Base-by-base conservation (phyloP, 2,329 filamentous ascomycete species). In the Diplodia seriata region DNA sequence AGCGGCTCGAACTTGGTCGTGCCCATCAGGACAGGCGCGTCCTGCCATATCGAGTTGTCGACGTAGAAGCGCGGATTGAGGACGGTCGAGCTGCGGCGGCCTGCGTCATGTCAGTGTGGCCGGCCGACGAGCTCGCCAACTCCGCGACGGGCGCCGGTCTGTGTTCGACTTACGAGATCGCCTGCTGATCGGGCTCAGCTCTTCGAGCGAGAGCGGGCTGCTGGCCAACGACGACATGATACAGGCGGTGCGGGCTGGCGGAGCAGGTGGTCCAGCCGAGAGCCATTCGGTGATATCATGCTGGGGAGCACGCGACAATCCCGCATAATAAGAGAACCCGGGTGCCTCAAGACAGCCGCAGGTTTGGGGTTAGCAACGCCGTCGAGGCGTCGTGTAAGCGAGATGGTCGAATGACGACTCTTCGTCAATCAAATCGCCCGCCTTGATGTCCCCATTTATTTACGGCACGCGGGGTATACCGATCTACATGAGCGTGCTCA, bases 1-100 rank as follows among this genome's bases (percentile, higher is more conserved):
- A 89, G 82, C 53, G 90, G 88, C 74, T 89, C 86, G 72, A 91
- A 94, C 71, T 86, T 88, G 69, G 90, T 92, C 71, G 84, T 88
- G 43, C 91, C 91, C 12, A 78, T 89, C 66, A 93, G 82, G 33
- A 92, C 76, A 20, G 91, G 91, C 2, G 91, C 90, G 59, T 89
- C 85, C 73, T 88, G 88, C 90, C 90, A 93, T 69, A 91, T 79
- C 47, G 89, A 88, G 70, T 85, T 83, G 73, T 90, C 87, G 33
- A 80, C 70, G 69, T 80, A 81, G 59, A 76, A 80, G 53, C 77
- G 73, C 1, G 80, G 78, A 61, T 81, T 79, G n/a, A 82, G 72
- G 64, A 81, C 75, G 2, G 78, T 79, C 40, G 77, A 79, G 69
- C 64, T 69, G 43, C 68, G 65, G 49, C 68, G 67, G 36, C 67